Evolutionary conservation across 805 yeast genomes (phyloP).

Genomic region (Myxozyma vanderwaltii): DNA sequence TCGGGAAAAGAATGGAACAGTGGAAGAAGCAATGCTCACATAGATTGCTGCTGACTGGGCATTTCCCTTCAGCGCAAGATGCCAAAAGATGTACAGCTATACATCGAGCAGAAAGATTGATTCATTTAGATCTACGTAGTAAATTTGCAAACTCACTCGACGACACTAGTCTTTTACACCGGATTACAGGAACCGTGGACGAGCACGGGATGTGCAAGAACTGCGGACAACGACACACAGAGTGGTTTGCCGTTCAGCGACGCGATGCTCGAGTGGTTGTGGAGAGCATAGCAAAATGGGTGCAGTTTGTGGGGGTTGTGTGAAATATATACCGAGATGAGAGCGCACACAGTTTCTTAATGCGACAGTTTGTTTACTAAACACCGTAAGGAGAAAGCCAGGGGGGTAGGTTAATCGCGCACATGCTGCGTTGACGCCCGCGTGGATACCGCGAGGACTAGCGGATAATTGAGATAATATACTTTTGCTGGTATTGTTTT

Average conservation of each 20-base stretch:
- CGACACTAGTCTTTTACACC: background rate
- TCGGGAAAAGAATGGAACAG: constrained; percentile 25
- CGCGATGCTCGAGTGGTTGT: constrained; percentile 13
- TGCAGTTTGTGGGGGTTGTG: constrained; percentile 25
- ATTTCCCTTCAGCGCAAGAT: constrained; percentile 16
- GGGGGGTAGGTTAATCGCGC: too few species aligned
- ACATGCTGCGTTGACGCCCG: too few species aligned
- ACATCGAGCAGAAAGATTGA: constrained; percentile 33
- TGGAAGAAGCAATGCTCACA: constrained; percentile 34
- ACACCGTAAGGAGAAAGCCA: too few species aligned
- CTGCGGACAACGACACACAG: constrained; percentile 28
- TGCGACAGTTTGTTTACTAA: too few species aligned
- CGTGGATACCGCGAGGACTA: too few species aligned
- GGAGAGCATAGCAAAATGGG: constrained; percentile 23
- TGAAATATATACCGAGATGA: background rate
- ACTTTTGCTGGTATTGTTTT: too few species aligned
- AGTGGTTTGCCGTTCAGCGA: constrained; percentile 32
- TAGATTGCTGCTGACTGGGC: constrained; percentile 17
- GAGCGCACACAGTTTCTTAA: constrained; percentile 5
- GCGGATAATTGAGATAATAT: too few species aligned
- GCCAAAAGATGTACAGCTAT: constrained; percentile 15
- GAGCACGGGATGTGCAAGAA: constrained; percentile 2
- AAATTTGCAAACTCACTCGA: constrained; percentile 18
- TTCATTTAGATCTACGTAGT: constrained; percentile 30
- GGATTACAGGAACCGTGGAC: background rate